Percentiles rank a stretch among this genome's conserved stretches.
Conservation (phyloP, 2,329 filamentous ascomycete species). For the Epichloe baconii region DNA sequence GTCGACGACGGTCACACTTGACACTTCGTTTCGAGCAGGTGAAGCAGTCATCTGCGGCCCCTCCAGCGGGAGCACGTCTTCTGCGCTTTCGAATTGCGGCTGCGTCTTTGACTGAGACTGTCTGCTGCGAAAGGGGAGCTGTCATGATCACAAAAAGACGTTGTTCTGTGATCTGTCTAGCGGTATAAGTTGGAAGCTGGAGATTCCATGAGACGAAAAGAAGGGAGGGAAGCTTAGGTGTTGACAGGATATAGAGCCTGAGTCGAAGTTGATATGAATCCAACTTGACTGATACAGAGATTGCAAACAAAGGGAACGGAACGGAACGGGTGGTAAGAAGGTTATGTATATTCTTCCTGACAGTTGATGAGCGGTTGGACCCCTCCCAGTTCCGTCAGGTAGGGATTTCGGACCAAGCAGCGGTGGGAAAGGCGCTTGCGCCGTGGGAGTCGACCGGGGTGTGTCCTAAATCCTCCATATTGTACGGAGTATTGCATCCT, state of each 20-base stretch:
- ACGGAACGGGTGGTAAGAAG: slow-evolving; percentile 9
- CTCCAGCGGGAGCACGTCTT: slow-evolving; percentile 76
- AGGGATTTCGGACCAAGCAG: slow-evolving; percentile 2
- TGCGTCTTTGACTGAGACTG: slow-evolving; percentile 33
- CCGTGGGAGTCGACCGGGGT: slow-evolving; percentile 4
- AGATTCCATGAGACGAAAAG: background rate
- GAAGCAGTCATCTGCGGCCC: slow-evolving; percentile 91
- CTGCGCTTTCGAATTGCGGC: slow-evolving; percentile 55
- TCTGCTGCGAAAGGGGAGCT: slow-evolving; percentile 31
- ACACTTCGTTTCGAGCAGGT: slow-evolving; percentile 72
- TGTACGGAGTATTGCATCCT: background rate
- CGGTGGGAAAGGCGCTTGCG: slow-evolving; percentile 1
- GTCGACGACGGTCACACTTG: slow-evolving; percentile 81
- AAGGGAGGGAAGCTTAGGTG: background rate
- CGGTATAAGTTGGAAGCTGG: background rate
- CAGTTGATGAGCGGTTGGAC: background rate
- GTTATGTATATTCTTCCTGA: slow-evolving; percentile 13
- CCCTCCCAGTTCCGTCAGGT: slow-evolving; percentile 1
- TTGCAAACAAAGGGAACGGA: slow-evolving; percentile 4
- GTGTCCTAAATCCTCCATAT: slow-evolving; percentile 6
- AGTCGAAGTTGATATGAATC: background rate
- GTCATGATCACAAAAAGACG: slow-evolving; percentile 27
- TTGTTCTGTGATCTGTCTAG: too few relatives aligned
- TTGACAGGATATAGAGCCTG: background rate
- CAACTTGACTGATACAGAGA: slow-evolving; percentile 1